Evolutionary conservation across 1,284 basidiomycete species (phyloP).

Genomic region (Ceratobasidium sp.): DNA sequence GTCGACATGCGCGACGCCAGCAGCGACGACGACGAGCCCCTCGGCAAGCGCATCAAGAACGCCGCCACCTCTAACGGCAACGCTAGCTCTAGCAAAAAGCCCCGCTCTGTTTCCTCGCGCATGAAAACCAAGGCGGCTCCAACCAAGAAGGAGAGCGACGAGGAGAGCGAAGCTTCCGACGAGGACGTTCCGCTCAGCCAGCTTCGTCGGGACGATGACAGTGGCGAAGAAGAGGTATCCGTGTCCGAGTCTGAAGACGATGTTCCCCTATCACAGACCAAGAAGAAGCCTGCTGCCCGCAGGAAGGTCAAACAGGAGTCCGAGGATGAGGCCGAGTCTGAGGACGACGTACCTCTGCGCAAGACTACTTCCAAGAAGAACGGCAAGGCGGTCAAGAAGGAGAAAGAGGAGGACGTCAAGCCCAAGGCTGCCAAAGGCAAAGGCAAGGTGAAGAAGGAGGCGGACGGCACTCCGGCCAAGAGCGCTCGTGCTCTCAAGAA

Average conservation of each 20-base stretch:
- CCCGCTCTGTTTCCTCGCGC: slow-evolving; percentile 18
- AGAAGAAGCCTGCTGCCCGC: slow-evolving; percentile 61
- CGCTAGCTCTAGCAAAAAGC: slow-evolving; percentile 54
- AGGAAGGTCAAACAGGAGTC: slow-evolving; percentile 69
- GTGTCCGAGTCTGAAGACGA: slow-evolving; percentile 51
- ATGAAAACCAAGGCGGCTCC: slow-evolving; percentile 20
- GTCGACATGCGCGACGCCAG: slow-evolving; percentile 34
- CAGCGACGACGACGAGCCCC: slow-evolving; percentile 33
- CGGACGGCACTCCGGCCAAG: slow-evolving; percentile 45
- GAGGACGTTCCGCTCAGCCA: slow-evolving; percentile 47
- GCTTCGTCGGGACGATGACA: slow-evolving; percentile 53
- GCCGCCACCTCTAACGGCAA: slow-evolving; percentile 59
- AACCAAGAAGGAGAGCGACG: slow-evolving; percentile 19
- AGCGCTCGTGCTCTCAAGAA: slow-evolving; percentile 54
- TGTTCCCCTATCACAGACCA: slow-evolving; percentile 57
- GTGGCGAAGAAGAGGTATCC: slow-evolving; percentile 53
- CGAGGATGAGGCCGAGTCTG: slow-evolving; percentile 55
- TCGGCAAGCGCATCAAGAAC: slow-evolving; percentile 46
- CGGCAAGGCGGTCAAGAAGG: slow-evolving; percentile 60
- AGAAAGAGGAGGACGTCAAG: slow-evolving; percentile 55
- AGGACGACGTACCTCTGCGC: slow-evolving; percentile 63
- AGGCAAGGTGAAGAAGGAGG: slow-evolving; percentile 50
- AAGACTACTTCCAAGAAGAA: slow-evolving; percentile 53
- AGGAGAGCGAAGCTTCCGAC: slow-evolving; percentile 46
- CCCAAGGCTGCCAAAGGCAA: slow-evolving; percentile 49